Evolutionary conservation across 148 eudicot species (phyloP), one percentile per base, ranked within the genome.

Genomic region (Spergularia marina): DNA sequence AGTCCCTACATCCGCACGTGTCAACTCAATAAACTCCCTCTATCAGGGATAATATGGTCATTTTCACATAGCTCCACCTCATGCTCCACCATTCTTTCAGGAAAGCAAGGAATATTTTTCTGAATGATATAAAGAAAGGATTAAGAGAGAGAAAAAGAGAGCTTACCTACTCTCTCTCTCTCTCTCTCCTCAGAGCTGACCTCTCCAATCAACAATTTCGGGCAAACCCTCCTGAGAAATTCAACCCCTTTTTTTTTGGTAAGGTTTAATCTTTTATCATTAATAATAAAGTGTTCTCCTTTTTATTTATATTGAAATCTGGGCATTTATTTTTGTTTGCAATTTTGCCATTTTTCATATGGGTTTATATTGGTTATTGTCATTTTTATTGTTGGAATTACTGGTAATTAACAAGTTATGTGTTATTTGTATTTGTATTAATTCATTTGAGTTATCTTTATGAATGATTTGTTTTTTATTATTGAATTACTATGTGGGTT

Each of bases 141-240:
- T 56, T 47, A 53, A 18, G 60, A 53, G 52, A 36, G 76, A 34
- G 51, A 60, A 39, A 74, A 56, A 54, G 75, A 61, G 64, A 74
- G 70, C 76, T 71, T 76, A 80, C 83, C 83, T 65, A 80, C 83
- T 76, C 59, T 30, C 36, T 30, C 36, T 30, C 36, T 30, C 36
- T 30, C 34, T 30, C 34, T 30, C 36, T 56, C 25, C 9, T 30
- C 18, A 17, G 56, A 55, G 72, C 70, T 55, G 69, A 75, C 78
- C 68, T 71, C 76, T 41, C 59, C 60, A 74, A 53, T 70, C 60
- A 17, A 68, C 70, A 15, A 20, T 14, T 12, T 47, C 21, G 36
- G 56, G 10, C 53, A 20, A 68, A 68, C 34, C 52, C 71, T 20
- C 56, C 47, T 30, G 36, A 0, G 36, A 68, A 68, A 40, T 65